Conservation (phyloP, 805 yeast genomes). For the Myxozyma sirexii region DNA sequence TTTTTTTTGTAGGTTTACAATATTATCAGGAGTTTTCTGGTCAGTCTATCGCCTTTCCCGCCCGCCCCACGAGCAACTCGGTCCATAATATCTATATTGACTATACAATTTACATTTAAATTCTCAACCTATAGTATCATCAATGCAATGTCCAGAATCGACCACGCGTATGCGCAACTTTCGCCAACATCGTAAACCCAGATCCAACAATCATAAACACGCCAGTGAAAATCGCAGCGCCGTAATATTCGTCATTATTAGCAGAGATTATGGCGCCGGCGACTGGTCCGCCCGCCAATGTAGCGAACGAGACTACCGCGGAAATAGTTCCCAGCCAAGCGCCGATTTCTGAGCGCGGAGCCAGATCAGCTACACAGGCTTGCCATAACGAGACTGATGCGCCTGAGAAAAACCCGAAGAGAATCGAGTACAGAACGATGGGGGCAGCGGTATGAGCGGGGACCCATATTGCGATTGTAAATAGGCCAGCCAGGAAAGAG, state of each 20-base stretch:
- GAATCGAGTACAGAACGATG: constrained; percentile 38
- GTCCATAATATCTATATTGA: not conserved
- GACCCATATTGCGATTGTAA: constrained; percentile 64
- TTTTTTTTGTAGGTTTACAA: too few relatives aligned
- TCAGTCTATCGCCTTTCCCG: too few relatives aligned
- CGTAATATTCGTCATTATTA: constrained; percentile 26
- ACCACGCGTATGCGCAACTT: not conserved
- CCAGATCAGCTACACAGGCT: constrained; percentile 38
- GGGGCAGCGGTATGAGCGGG: constrained; percentile 54
- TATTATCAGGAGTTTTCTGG: too few relatives aligned
- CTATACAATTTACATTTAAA: not conserved
- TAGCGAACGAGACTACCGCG: constrained; percentile 56
- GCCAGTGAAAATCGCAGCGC: constrained; percentile 33
- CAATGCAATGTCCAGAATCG: not conserved
- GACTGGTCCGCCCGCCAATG: constrained; percentile 40
- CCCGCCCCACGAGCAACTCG: too few relatives aligned
- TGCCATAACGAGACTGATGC: constrained; percentile 42
- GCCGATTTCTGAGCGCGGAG: constrained; percentile 37
- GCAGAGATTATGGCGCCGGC: constrained; percentile 38
- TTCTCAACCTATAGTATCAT: not conserved
- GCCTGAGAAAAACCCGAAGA: constrained; percentile 43
- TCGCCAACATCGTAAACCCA: constrained; percentile 2
- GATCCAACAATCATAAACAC: constrained; percentile 19
- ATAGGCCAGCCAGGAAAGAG: constrained; percentile 49
- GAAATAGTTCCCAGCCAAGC: constrained; percentile 63